Conservation (phyloP, 352 stramenopile species). For the Phytophthora quininea region DNA sequence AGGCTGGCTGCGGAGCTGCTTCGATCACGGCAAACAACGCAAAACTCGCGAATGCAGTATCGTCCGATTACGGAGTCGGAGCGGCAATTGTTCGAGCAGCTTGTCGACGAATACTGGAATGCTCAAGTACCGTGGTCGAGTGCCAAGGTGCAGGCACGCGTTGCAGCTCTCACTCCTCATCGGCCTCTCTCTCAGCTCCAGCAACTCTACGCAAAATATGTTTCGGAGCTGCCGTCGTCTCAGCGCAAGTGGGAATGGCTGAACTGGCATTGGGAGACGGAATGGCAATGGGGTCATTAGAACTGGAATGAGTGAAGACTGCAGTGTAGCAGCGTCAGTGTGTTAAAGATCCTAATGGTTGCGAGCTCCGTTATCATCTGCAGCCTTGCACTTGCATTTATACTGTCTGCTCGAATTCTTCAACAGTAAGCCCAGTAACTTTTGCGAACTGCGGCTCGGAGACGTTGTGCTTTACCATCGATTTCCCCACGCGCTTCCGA, state of each 20-base stretch:
- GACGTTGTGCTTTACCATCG: slow-evolving; percentile 25
- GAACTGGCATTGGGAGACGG: slow-evolving; percentile 6
- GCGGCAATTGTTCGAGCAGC: slow-evolving; percentile 48
- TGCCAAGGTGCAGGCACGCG: slow-evolving; percentile 44
- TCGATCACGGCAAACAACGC: slow-evolving; percentile 39
- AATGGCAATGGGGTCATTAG: slow-evolving; percentile 53
- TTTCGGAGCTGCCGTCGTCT: slow-evolving; percentile 30
- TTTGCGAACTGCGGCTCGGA: slow-evolving; percentile 18
- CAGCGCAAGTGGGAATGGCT: slow-evolving; percentile 50
- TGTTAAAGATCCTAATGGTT: not conserved
- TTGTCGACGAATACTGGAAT: slow-evolving; percentile 78
- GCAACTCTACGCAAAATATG: slow-evolving; percentile 45
- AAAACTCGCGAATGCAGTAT: slow-evolving; percentile 49
- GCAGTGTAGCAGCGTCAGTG: too few relatives aligned
- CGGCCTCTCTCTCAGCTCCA: slow-evolving; percentile 48
- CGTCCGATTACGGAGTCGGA: slow-evolving; percentile 45
- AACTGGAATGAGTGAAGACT: slow-evolving; percentile 7
- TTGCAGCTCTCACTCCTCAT: slow-evolving; percentile 15
- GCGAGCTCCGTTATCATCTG: slow-evolving; percentile 4
- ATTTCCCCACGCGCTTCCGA: slow-evolving; percentile 21
- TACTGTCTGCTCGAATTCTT: slow-evolving; percentile 24
- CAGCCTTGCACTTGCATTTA: slow-evolving; percentile 15
- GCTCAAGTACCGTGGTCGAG: slow-evolving; percentile 59
- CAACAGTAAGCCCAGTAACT: slow-evolving; percentile 18
- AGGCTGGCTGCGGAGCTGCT: slow-evolving; percentile 30